phyloP scores from a whole-genome alignment of 176 grass and related monocot genomes.

The Stipa capillata region DNA sequence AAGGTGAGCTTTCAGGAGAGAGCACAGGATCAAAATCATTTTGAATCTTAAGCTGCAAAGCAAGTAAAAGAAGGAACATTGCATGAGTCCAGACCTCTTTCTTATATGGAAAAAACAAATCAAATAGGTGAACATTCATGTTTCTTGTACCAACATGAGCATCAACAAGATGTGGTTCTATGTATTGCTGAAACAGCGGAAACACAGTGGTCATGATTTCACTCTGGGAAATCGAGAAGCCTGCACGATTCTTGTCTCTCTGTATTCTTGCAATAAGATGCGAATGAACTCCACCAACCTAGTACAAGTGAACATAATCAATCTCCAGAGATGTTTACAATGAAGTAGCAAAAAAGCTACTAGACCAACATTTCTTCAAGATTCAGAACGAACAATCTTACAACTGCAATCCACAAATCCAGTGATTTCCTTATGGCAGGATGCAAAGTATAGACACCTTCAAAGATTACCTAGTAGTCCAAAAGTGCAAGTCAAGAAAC shows the following conservation, averaged over 20 bases:
- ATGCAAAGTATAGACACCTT: constrained; percentile 95
- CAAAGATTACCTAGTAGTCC: constrained; percentile 82
- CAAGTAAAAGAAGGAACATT: constrained; percentile 1
- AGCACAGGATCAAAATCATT: constrained; percentile 99
- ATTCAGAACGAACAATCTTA: constrained; percentile 39
- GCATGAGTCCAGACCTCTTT: constrained; percentile 20
- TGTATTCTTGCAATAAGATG: constrained; percentile 97
- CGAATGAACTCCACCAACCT: constrained; percentile 98
- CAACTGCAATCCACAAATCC: constrained; percentile 98
- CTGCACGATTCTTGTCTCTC: constrained; percentile 85
- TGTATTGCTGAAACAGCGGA: constrained; percentile 92
- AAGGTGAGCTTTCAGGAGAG: constrained; percentile 96
- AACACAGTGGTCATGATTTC: constrained; percentile 98
- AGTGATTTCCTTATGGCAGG: constrained; percentile 90
- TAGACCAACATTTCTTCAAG: constrained; percentile 18
- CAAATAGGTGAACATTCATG: constrained; percentile 25
- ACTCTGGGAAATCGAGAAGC: constrained; percentile 79
- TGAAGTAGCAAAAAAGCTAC: background rate
- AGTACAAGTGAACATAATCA: constrained; percentile 27
- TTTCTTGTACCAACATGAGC: constrained; percentile 99
- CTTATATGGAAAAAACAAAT: background rate
- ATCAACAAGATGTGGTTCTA: constrained; percentile 99
- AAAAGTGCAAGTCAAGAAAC: constrained; percentile 17
- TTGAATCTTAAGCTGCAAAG: constrained; percentile 88
- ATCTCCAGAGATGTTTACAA: constrained; percentile 1